These are phyloP conservation scores for Colletotrichum tamarilloi DNA, from an alignment of 2,329 filamentous ascomycete genomes.

Conservation along the genomic window DNA sequence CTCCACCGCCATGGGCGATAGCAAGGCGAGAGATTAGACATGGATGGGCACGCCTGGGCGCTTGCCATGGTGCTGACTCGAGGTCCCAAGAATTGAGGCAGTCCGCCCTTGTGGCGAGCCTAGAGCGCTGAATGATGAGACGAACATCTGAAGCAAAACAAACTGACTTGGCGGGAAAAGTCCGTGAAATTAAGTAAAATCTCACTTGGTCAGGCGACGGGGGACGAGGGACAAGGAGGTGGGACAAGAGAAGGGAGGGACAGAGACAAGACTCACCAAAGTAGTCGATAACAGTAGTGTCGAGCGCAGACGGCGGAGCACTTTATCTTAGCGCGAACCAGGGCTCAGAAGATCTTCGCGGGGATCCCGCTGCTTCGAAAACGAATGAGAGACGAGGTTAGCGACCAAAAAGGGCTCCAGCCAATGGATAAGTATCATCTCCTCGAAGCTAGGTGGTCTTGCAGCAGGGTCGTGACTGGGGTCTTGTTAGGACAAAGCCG, in stretches of 20 bases:
- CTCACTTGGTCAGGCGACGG: constrained; percentile 1
- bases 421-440: constrained; percentile 31
- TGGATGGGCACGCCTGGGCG: not conserved
- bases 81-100: not conserved
- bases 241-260: not conserved
- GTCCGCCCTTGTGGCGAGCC: not conserved
- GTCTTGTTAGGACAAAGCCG: constrained; percentile 8
- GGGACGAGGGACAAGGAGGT: not conserved
- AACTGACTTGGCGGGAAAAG: not conserved
- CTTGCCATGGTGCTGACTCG: constrained; percentile 3
- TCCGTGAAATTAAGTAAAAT: not conserved
- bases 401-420: constrained; percentile 17
- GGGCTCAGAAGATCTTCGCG: constrained; percentile 32
- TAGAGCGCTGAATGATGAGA: constrained; percentile 25
- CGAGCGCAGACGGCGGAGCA: not conserved
- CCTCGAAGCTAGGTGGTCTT: not conserved
- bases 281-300: constrained; percentile 1
- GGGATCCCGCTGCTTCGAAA: constrained; percentile 28
- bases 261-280: not conserved
- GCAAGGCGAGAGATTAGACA: not conserved
- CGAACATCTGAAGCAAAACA: constrained; percentile 29
- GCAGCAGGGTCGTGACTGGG: constrained; percentile 12
- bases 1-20: not conserved
- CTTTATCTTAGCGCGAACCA: constrained; percentile 33
- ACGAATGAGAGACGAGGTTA: constrained; percentile 31